phyloP scores from a whole-genome alignment of 176 grass and related monocot genomes.

The Alloteropsis semialata region DNA sequence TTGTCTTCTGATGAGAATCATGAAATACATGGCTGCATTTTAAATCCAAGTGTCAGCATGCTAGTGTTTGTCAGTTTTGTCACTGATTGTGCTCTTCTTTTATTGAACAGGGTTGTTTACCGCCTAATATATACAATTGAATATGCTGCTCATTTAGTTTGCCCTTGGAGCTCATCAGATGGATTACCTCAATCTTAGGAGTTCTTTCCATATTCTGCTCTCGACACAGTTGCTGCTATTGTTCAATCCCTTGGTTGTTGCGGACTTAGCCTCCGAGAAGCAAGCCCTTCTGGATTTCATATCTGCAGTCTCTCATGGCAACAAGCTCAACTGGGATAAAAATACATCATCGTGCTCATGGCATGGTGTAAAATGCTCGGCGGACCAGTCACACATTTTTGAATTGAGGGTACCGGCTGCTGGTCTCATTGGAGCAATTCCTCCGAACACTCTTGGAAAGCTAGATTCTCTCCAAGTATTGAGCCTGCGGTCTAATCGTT shows the following conservation, averaged over 20 bases:
- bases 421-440: slow-evolving; percentile 69
- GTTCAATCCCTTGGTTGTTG: slow-evolving; percentile 36
- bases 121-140: slow-evolving; percentile 16
- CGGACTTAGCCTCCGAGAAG: slow-evolving; percentile 67
- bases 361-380: slow-evolving; percentile 79
- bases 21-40: slow-evolving; percentile 3
- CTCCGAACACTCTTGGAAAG: slow-evolving; percentile 69
- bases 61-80: slow-evolving; percentile 15
- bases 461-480: slow-evolving; percentile 70
- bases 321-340: slow-evolving; percentile 67
- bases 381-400: slow-evolving; percentile 51
- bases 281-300: slow-evolving; percentile 73
- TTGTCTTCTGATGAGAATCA: slow-evolving; percentile 19
- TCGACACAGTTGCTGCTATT: slow-evolving; percentile 37
- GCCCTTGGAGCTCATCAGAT: slow-evolving; percentile 18
- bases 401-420: slow-evolving; percentile 76
- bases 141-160: slow-evolving; percentile 28
- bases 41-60: background rate
- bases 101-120: slow-evolving; percentile 26
- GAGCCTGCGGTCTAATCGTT: slow-evolving; percentile 82
- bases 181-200: slow-evolving; percentile 30
- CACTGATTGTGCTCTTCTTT: slow-evolving; percentile 11
- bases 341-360: slow-evolving; percentile 73
- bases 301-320: slow-evolving; percentile 43
- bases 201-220: slow-evolving; percentile 22